Evolutionary conservation across 306 rosid species (phyloP).

Genomic region (Vigna trinervia): DNA sequence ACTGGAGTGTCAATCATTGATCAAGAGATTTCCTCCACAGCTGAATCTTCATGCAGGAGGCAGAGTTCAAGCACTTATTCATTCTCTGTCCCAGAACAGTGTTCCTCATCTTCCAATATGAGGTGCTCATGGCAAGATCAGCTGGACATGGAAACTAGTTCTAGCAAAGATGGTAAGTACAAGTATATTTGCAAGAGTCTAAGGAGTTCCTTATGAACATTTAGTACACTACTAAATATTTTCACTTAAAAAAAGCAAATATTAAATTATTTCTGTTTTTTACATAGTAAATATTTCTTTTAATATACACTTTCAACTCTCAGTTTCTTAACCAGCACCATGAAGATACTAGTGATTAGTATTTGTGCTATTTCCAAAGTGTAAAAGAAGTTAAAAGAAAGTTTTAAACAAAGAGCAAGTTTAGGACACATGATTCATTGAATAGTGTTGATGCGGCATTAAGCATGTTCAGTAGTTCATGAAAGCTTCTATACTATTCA

Average conservation of each 20-base stretch:
- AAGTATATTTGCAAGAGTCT: background rate
- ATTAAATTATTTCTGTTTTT: background rate
- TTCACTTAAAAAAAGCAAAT: background rate
- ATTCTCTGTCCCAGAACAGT: constrained; percentile 34
- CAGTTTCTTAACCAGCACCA: background rate
- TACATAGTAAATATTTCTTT: background rate
- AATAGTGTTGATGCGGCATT: background rate
- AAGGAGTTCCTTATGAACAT: background rate
- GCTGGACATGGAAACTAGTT: constrained; percentile 22
- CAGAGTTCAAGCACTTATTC: constrained; percentile 38
- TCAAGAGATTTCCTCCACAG: constrained; percentile 34
- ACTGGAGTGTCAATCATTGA: constrained; percentile 37
- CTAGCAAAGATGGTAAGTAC: constrained; percentile 28
- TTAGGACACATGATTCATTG: background rate
- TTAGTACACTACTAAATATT: background rate
- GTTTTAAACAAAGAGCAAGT: background rate
- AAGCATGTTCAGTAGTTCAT: background rate
- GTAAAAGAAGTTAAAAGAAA: background rate
- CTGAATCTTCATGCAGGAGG: constrained; percentile 39
- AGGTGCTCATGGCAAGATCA: constrained; percentile 2
- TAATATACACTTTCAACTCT: background rate
- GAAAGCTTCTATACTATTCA: background rate
- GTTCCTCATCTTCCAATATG: constrained; percentile 38
- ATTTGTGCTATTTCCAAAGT: background rate
- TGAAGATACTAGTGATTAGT: background rate